A percentile compares a stretch with the other conserved stretches of the same genome.
These are phyloP conservation scores for Termitomyces titanicus DNA, from an alignment of 768 basidiomycete genomes.

Conservation along the genomic window DNA sequence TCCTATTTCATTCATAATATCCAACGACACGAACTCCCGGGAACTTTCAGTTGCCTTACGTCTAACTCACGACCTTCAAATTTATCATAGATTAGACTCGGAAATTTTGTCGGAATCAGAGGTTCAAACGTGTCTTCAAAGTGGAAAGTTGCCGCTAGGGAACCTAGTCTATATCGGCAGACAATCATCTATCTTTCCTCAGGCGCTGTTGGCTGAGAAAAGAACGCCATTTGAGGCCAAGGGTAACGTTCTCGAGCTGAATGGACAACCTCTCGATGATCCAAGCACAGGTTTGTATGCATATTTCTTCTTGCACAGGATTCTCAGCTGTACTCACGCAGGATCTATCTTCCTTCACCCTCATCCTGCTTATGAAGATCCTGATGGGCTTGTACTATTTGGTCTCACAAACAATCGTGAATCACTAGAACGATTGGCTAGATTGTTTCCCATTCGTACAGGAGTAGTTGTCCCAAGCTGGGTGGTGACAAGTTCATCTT, in stretches of 20 bases:
- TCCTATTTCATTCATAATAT: conserved; percentile 56
- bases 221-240: conserved; percentile 30
- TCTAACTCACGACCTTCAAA: conserved; percentile 61
- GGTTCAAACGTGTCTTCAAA: conserved; percentile 22
- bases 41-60: conserved; percentile 57
- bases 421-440: conserved; percentile 63
- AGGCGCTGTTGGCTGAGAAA: conserved; percentile 25
- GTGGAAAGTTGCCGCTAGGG: conserved; percentile 27
- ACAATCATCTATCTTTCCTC: conserved; percentile 29
- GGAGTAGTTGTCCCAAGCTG: conserved; percentile 77
- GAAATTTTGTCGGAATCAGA: conserved; percentile 49
- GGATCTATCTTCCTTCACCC: conserved; percentile 67
- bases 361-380: conserved; percentile 36
- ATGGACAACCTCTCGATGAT: conserved; percentile 22
- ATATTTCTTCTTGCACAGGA: neutral
- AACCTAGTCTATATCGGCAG: conserved; percentile 62
- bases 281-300: conserved; percentile 26
- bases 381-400: conserved; percentile 42
- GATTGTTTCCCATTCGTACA: conserved; percentile 84
- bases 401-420: conserved; percentile 51
- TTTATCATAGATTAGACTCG: conserved; percentile 69
- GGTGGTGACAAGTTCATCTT: conserved; percentile 53
- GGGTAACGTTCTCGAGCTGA: conserved; percentile 23
- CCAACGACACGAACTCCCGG: conserved; percentile 25
- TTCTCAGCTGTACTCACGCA: conserved; percentile 1